Base-by-base conservation (phyloP, 495 filamentous ascomycete genomes). In the Halenospora varia region DNA sequence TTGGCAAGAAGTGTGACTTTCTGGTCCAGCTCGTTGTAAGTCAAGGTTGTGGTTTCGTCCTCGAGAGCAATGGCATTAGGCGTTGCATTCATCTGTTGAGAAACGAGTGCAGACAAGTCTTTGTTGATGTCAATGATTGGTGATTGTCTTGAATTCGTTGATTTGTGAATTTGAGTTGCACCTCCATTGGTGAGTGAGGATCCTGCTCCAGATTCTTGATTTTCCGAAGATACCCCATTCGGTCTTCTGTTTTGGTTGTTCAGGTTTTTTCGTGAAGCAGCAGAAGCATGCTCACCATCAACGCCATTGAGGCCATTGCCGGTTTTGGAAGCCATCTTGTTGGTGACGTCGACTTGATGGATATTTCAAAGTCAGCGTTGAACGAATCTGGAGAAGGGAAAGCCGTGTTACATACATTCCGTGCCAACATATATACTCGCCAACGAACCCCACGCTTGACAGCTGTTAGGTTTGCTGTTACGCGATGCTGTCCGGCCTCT, bases 41-140 rank as follows among this genome's bases (percentile, higher is more conserved):
- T 87, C 62, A 82, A 82, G 41, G 66, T 73, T 10, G 68, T 68
- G 15, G 59, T 67, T 10, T 78, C 77, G 69, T 87, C 84, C 62
- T 87, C 84, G 47, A 88, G 65, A 1, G 84, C 85, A 57, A 83
- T 61, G 26, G 75, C 74, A 68, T 85, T 68, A 10, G 84, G 84
- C 6, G 83, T 85, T 20, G 74, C 73, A 25, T 71, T 69, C 24
- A 77, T 82, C 70, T 88, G 85, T 49, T 76, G 64, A 22, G 64
- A 63, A 63, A 87, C 84, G 40, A 87, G 76, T 19, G 83, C 76
- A 2, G 82, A 77, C 19, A 88, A 72, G 59, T 88, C 83, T 67
- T 85, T 83, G 51, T 62, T 77, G 57, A 66, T 82, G 64, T 88
- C 84, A 59, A 88, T 76, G 59, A 84, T 57, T 42, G 81, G 53